Evolutionary conservation across 257 asterid species (phyloP), one percentile per base, ranked within the genome.

Genomic region (Galeopsis tetrahit): DNA sequence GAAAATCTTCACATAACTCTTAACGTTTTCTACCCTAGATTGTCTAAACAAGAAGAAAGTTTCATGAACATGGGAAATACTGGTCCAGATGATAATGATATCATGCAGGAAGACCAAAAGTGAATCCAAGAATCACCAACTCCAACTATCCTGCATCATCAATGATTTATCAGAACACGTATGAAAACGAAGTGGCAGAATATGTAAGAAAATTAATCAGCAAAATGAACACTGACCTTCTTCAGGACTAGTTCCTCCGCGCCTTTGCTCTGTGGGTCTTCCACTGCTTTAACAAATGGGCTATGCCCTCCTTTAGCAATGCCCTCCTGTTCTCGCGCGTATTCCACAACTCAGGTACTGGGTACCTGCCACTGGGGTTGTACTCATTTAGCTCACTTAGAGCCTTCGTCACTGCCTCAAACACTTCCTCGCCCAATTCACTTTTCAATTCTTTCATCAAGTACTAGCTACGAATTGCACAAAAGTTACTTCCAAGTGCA

Each of bases 291-390:
- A 85, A 72, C 31, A 87, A 10, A n/a, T 65, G 68, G 7, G 58
- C 61, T 40, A 85, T 79, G 44, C 82, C 89, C 62, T 85, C 90
- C 33, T 6, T 64, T 4, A 87, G 62, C 0, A 75, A 33, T 21
- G 65, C 83, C 77, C 72, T 83, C 79, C 84, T 78, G 5, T 72
- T 69, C 49, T 82, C 81, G 0, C 13, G 70, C 11, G 36, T 2
- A 69, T 87, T 85, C 90, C 93, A 87, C 62, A 87, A 70, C 75
- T 80, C 86, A 2, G 76, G 76, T 17, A 87, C 82, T 5, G 90
- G 87, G 72, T 83, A 85, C 74, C 93, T 76, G 38, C 90, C 93
- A 56, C 93, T 87, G 10, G 90, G 87, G 69, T 87, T 87, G 75
- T 83, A 83, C 62, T 78, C 81, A 15, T 85, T 87, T 76, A 87